Evolutionary conservation across 331 rosid genomes (phyloP), one percentile per base, ranked within the genome.

Genomic region (Pyracantha coccinea): DNA sequence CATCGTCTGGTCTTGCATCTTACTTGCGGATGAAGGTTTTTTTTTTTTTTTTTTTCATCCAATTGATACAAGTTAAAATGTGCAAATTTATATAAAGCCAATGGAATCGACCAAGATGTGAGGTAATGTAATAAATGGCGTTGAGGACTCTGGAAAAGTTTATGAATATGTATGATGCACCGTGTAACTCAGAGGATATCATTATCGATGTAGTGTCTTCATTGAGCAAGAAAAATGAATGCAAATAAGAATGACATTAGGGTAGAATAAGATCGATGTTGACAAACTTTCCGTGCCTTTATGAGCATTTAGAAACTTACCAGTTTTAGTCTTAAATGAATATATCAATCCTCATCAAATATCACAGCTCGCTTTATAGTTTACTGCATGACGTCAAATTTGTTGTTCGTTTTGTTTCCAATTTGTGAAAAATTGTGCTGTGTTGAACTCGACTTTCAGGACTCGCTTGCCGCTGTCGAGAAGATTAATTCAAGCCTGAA

Each of bases 401-500:
- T 55, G 6, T n/a, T 53, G 69, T 5, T 47, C 32, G 3, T n/a
- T 12, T 45, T 11, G 68, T 7, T 20, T 24, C 14, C n/a, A 16
- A 72, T 35, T 72, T 75, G 29, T 58, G 21, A 44, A 16, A n/a
- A 73, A 33, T 72, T 41, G 23, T 57, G 59, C 55, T 75, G 59
- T 69, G 70, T 55, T 59, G 67, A 61, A 69, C 38, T 65, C 32
- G 45, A 73, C 72, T 38, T 52, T 16, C 75, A 90, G 96, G 97
- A 90, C 72, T 80, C 89, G 66, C 83, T 89, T 67, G 81, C 72
- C 16, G 95, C 98, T 47, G 96, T 86, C 68, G 93, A 90, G 73
- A 93, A 93, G 86, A 86, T 90, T 71, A 93, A 89, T 66, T 83
- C 91, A 66, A 73, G 86, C 80, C 84, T 87, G 71, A 80, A 80